phyloP scores from a whole-genome alignment of 2,329 filamentous ascomycete genomes.

The Beauveria asiatica region DNA sequence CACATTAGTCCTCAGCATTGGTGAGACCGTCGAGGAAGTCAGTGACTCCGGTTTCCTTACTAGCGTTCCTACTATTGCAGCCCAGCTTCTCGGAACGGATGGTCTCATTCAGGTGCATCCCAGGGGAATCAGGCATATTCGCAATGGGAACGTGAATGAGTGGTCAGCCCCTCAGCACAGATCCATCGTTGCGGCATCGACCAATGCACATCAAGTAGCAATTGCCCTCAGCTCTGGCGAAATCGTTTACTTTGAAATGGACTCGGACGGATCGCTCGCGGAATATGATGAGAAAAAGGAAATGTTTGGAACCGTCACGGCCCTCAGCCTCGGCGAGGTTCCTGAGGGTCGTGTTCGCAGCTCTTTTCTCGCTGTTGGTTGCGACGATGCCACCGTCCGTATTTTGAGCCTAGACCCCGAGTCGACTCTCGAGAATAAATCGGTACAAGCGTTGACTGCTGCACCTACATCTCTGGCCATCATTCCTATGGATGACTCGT shows the following conservation, averaged over 20 bases:
- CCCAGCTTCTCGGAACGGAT: slow-evolving; percentile 90
- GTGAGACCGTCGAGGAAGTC: slow-evolving; percentile 93
- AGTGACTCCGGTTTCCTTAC: slow-evolving; percentile 88
- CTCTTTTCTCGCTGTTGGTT: slow-evolving; percentile 90
- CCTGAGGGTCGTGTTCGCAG: slow-evolving; percentile 83
- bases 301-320: slow-evolving; percentile 92
- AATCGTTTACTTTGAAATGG: slow-evolving; percentile 97
- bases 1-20: slow-evolving; percentile 88
- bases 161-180: slow-evolving; percentile 91
- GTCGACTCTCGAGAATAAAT: slow-evolving; percentile 84
- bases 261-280: slow-evolving; percentile 77
- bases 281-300: slow-evolving; percentile 94
- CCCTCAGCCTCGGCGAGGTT: slow-evolving; percentile 85
- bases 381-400: slow-evolving; percentile 91
- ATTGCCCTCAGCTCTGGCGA: slow-evolving; percentile 92
- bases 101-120: slow-evolving; percentile 90
- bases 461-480: slow-evolving; percentile 83
- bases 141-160: slow-evolving; percentile 71
- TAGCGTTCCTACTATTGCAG: slow-evolving; percentile 79
- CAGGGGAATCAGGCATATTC: slow-evolving; percentile 89
- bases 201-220: slow-evolving; percentile 87
- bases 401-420: slow-evolving; percentile 87
- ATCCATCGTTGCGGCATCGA: slow-evolving; percentile 88
- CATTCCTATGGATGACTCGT: slow-evolving; percentile 92
- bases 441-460: slow-evolving; percentile 85